Base-by-base conservation (phyloP, 768 basidiomycete genomes). In the Nevesoporus exiguus region DNA sequence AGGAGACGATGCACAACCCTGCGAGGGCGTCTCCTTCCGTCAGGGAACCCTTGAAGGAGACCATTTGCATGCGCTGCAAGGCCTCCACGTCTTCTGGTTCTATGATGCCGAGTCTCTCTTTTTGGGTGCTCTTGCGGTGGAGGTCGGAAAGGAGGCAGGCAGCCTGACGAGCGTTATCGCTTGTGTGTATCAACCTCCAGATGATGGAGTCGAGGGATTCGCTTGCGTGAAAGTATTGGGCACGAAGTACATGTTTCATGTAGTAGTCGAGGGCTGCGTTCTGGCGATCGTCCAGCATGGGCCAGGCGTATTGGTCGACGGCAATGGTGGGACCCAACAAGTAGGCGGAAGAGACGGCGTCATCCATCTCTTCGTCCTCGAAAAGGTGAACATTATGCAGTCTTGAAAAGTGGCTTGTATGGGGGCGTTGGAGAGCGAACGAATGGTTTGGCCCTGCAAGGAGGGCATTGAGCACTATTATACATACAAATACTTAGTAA, bases 21-120 rank as follows among this genome's bases (percentile, higher is more conserved):
- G 88, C 86, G 73, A 91, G 85, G 21, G 90, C 90, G 59, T 90
- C 87, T 33, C 86, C 87, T 48, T 83, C 79, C 15, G 73, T 78
- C 62, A 67, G 51, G 37, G 57, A 50, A 37, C 45, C 54, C 61
- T 67, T 60, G 49, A 60, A 43, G 50, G 54, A 22, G 46, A 63
- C 41, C 27, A 62, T 46, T 33, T 66, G 62, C 47, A 62, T 60
- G 63, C 25, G 73, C 57, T n/a, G 55, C 51, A 47, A 64, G 65
- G 29, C 70, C 39, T 45, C 60, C 36, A 53, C 68, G 21, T 65
- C 65, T 55, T 58, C 67, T 49, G 46, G 56, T 48, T 54, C 65
- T 65, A 60, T 51, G 47, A 57, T 17, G 21, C 37, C 45, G 1
- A 53, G 40, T 27, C 47, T 54, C 40, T 72, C 62, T 27, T 66